Conservation (phyloP, 192 early-diverging fungal species). For the Rhizoclosmatium globosum region DNA sequence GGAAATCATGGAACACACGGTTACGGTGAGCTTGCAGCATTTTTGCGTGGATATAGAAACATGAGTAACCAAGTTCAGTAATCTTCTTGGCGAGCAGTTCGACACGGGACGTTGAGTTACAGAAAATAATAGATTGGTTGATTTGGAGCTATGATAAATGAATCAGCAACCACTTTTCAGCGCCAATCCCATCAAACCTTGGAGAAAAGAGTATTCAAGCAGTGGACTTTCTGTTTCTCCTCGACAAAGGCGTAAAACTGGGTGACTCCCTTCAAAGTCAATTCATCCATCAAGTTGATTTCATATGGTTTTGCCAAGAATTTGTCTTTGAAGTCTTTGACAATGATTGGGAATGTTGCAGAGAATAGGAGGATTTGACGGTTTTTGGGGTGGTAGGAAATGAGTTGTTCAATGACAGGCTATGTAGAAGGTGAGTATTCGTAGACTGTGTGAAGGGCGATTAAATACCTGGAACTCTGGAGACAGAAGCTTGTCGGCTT, state of each 20-base stretch:
- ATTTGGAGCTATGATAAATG: constrained; percentile 85
- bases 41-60: constrained; percentile 98
- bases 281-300: constrained; percentile 99
- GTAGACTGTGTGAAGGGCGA: constrained; percentile 40
- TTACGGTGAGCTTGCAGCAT: constrained; percentile 99
- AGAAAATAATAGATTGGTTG: constrained; percentile 99
- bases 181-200: not conserved
- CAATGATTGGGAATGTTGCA: constrained; percentile 98
- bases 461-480: constrained; percentile 85
- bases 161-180: too few relatives aligned
- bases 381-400: constrained; percentile 85
- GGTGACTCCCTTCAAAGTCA: constrained; percentile 96
- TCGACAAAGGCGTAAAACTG: constrained; percentile 99
- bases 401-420: constrained; percentile 96
- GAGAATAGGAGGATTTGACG: constrained; percentile 97
- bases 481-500: constrained; percentile 97
- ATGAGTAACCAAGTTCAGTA: constrained; percentile 99
- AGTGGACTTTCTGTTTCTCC: constrained; percentile 99
- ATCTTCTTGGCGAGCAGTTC: constrained; percentile 99
- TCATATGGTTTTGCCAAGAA: constrained; percentile 96
- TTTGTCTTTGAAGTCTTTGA: constrained; percentile 98
- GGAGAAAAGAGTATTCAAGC: constrained; percentile 86
- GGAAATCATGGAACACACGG: constrained; percentile 99
- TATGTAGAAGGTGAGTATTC: not conserved
- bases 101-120: constrained; percentile 98